A percentile compares a stretch with the other conserved stretches of the same genome.
These are phyloP conservation scores for Talaromyces trachyspermus DNA, from an alignment of 495 filamentous ascomycete genomes.

Conservation along the genomic window DNA sequence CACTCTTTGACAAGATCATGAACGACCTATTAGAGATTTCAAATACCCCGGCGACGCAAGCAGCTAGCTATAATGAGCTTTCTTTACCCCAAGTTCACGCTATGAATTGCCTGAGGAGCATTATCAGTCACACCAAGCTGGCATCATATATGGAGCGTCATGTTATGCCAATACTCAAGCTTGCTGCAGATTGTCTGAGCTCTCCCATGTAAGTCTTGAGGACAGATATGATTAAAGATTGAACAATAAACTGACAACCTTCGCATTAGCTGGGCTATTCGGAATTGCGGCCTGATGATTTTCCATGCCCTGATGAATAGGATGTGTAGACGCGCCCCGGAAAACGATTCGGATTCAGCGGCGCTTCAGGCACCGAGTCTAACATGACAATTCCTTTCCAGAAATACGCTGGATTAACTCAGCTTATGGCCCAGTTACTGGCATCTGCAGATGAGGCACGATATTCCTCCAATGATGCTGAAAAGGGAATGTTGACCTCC, in stretches of 20 bases:
- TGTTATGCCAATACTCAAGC: slow-evolving; percentile 61
- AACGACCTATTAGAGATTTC: slow-evolving; percentile 51
- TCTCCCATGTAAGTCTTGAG: slow-evolving; percentile 45
- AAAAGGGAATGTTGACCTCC: slow-evolving; percentile 33
- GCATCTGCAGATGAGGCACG: slow-evolving; percentile 29
- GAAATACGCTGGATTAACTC: slow-evolving; percentile 63
- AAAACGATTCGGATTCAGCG: slow-evolving; percentile 31
- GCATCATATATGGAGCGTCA: slow-evolving; percentile 55
- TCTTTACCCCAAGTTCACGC: slow-evolving; percentile 89
- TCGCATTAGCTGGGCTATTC: slow-evolving; percentile 72
- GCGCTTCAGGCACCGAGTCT: slow-evolving; percentile 34
- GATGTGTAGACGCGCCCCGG: slow-evolving; percentile 38
- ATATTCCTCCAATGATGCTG: slow-evolving; percentile 21
- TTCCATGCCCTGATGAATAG: slow-evolving; percentile 74
- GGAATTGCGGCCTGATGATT: slow-evolving; percentile 87
- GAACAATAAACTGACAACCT: slow-evolving; percentile 10
- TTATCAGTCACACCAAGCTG: slow-evolving; percentile 72
- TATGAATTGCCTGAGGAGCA: slow-evolving; percentile 81
- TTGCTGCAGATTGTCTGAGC: slow-evolving; percentile 65
- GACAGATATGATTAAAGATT: no score
- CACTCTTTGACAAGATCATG: slow-evolving; percentile 43
- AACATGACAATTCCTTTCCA: slow-evolving; percentile 40
- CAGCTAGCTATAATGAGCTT: slow-evolving; percentile 35
- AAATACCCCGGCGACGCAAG: slow-evolving; percentile 40
- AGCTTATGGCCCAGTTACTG: slow-evolving; percentile 61